Base-by-base conservation (phyloP, 768 basidiomycete genomes). In the Lentinus tigrinus region DNA sequence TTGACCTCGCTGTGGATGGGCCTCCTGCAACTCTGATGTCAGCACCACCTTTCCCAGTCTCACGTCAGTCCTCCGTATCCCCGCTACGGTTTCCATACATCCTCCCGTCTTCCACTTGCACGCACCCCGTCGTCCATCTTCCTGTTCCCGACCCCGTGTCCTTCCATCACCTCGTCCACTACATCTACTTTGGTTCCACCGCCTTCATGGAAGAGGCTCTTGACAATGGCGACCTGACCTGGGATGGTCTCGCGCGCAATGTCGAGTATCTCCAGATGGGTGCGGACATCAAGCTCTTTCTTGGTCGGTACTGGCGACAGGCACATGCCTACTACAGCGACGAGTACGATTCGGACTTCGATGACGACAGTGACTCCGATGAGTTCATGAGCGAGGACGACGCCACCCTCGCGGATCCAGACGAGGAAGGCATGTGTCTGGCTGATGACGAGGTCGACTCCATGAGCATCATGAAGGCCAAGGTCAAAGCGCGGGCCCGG, bases 191-290 rank as follows among this genome's bases (percentile, higher is more conserved):
- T 72, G 92, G 91, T 28, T 77, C 81, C 60, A 83, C 83, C 13
- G 72, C 75, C 42, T 78, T 77, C 53, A 87, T 96, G 65, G 83
- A 88, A 66, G 78, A 83, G 23, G 85, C 82, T 40, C 81, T 96
- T 13, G 81, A 83, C 59, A 73, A 77, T 19, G 85, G 87, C 19
- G 70, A 77, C 51, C 79, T 93, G 44, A 82, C 83, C 47, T 95
- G 93, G 93, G 89, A 94, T 65, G 91, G 91, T 27, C 77, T 95
- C 59, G 91, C 91, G 19, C 85, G 88, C 58, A 96, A 95, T 70
- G 92, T 89, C 68, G 93, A 95, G 69, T 95, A 92, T 67, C 85
- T 96, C 48, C 88, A 85, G 19, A 80, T 95, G 60, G 78, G 84
- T 52, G 74, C 84, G 17, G 86, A 89, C 43, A 84, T 95, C 71